phyloP scores from a whole-genome alignment of 495 filamentous ascomycete genomes.

The Emericellopsis terricola region DNA sequence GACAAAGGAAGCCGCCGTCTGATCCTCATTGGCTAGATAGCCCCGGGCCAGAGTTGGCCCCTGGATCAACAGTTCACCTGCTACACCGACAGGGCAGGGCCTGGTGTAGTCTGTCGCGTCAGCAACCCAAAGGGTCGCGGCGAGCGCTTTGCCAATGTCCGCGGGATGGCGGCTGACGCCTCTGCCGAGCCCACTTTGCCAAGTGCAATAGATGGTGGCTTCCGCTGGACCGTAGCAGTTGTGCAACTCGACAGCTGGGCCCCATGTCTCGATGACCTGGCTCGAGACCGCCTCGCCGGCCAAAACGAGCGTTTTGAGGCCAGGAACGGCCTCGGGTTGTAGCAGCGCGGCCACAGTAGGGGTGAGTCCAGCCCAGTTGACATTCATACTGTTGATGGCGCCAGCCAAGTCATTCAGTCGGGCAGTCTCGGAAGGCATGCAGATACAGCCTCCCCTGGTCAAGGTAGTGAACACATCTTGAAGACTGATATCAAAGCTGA shows the following conservation, averaged over 20 bases:
- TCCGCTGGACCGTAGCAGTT: constrained; percentile 3
- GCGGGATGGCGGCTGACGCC: too few species aligned
- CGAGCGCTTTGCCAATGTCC: neutral
- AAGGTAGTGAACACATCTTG: neutral
- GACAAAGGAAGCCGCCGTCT: constrained; percentile 25
- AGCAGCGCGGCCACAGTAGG: constrained; percentile 2
- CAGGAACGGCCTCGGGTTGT: constrained; percentile 6
- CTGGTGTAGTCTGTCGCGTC: constrained; percentile 27
- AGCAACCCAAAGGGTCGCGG: constrained; percentile 28
- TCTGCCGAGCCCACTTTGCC: too few species aligned
- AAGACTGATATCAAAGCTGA: neutral
- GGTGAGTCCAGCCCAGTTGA: constrained; percentile 4
- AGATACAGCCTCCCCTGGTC: neutral
- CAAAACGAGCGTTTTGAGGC: constrained; percentile 1
- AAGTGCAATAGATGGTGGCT: constrained; percentile 2
- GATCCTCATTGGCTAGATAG: constrained; percentile 23
- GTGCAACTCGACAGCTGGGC: constrained; percentile 7
- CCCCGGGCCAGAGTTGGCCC: constrained; percentile 29
- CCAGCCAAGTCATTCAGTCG: neutral
- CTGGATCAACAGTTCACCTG: constrained; percentile 43
- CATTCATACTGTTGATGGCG: constrained; percentile 5
- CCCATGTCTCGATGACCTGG: neutral
- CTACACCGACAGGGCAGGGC: constrained; percentile 33
- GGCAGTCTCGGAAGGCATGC: neutral
- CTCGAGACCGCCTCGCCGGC: neutral